Base-by-base conservation (phyloP, 345 rosid genomes). In the Lepidium didymum region DNA sequence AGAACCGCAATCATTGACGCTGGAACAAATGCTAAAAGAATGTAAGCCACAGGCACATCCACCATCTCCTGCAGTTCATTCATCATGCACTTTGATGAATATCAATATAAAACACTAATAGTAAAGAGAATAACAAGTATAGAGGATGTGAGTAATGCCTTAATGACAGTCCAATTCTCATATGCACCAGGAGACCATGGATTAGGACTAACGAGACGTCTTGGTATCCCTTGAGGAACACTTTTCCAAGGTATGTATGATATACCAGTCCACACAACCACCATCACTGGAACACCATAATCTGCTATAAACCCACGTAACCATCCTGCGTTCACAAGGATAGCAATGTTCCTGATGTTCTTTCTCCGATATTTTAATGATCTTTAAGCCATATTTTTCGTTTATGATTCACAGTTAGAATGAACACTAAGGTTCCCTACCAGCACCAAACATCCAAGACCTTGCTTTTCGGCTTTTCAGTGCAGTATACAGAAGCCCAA, bases 1-100 rank as follows among this genome's bases (percentile, higher is more conserved):
- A 92, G 98, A 62, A 89, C 96, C 0, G 97, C 93, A 1, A 86
- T 83, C 98, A 90, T 92, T 66, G 97, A 86, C 40, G 98, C 98
- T 29, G 97, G 98, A 75, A 92, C 79, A 62, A 92, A 85, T 40
- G 98, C 96, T 76, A 92, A 86, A 46, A 90, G 64, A 58, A 92
- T 85, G 67, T 92, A 90, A 38, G 87, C 77, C 35, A 90, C 78
- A 5, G 98, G 97, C 64, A 92, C 97, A 72, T 82, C 76, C 61
- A 82, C 54, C 96, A 92, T 86, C 69, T 90, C 94, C 98, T 90
- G 94, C 63, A 61, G 37, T 68, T 13, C 9, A 7, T 34, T 54
- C 11, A 52, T 46, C 57, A 58, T 34, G 31, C 36, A 31, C 21
- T 45, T 27, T n/a, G 50, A 36, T 35, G 18, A 33, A 36, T 29